A percentile compares a stretch with the other conserved stretches of the same genome.
Evolutionary conservation across 768 basidiomycete species (phyloP).

Genomic region (Filobasidium floriforme): DNA sequence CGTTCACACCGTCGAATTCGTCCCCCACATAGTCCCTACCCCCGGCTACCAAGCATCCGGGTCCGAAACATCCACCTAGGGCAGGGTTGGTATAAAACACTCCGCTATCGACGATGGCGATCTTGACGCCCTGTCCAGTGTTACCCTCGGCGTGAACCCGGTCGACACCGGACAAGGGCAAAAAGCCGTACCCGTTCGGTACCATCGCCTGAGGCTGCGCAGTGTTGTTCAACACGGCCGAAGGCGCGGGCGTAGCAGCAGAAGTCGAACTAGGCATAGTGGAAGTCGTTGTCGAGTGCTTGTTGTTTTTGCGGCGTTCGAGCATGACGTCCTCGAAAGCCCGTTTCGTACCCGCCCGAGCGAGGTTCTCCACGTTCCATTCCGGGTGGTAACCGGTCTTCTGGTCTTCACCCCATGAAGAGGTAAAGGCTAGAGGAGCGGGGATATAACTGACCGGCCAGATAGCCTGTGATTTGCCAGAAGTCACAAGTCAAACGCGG

Average conservation of each 20-base stretch:
- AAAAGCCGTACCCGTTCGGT: conserved; percentile 25
- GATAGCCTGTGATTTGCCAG: background rate
- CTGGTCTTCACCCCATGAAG: background rate
- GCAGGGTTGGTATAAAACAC: conserved; percentile 42
- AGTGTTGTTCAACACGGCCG: conserved; percentile 10
- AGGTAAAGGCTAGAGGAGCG: background rate
- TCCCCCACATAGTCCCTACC: conserved; percentile 44
- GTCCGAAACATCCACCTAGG: conserved; percentile 45
- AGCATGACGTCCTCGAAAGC: background rate
- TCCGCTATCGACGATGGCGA: conserved; percentile 53
- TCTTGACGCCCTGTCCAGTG: conserved; percentile 59
- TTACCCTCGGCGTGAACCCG: conserved; percentile 59
- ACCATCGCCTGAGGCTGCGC: conserved; percentile 2
- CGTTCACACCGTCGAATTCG: conserved; percentile 33
- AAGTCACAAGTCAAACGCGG: background rate
- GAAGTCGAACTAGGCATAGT: conserved; percentile 22
- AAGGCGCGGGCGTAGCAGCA: conserved; percentile 1
- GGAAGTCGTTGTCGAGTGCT: conserved; percentile 37
- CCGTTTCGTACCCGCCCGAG: background rate
- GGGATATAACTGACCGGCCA: conserved; percentile 3
- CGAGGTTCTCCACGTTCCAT: background rate
- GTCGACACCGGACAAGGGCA: conserved; percentile 56
- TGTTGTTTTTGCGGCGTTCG: conserved; percentile 29
- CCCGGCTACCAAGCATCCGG: conserved; percentile 43
- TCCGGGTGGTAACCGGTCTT: conserved; percentile 3